Evolutionary conservation across 306 rosid species (phyloP).

Genomic region (Acacia crassicarpa): DNA sequence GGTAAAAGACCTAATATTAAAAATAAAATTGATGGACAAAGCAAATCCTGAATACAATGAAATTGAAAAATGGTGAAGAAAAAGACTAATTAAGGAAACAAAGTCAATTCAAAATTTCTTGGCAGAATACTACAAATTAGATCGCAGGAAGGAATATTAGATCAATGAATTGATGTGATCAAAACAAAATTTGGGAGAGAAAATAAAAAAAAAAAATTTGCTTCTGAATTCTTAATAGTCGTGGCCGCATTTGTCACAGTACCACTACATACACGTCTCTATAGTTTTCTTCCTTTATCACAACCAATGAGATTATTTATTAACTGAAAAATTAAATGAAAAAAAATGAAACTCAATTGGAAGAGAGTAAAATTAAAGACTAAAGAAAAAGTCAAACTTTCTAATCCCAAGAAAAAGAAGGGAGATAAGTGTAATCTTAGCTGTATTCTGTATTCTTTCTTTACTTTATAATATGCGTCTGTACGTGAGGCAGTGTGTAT

Average conservation of each 20-base stretch:
- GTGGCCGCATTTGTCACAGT: not conserved
- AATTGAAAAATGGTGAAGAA: not conserved
- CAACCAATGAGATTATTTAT: not conserved
- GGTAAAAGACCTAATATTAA: too few relatives aligned
- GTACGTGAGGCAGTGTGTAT: not conserved
- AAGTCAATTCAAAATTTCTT: not conserved
- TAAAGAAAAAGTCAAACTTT: not conserved
- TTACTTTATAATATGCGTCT: too few relatives aligned
- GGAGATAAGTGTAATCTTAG: not conserved
- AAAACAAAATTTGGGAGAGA: not conserved
- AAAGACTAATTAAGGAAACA: not conserved
- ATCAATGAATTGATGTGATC: not conserved
- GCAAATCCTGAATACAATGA: not conserved
- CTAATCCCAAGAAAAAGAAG: not conserved
- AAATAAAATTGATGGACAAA: too few relatives aligned
- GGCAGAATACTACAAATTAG: not conserved
- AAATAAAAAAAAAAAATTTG: not conserved
- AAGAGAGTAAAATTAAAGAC: not conserved
- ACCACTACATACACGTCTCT: not conserved
- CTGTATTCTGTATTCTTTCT: not conserved
- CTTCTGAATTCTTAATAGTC: not conserved
- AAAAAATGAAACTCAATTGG: too few relatives aligned
- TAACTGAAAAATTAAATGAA: too few relatives aligned
- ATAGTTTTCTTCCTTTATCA: too few relatives aligned
- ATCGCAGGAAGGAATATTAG: not conserved